phyloP scores from a whole-genome alignment of 1,284 basidiomycete genomes.

The Apiotrichum siamense region DNA sequence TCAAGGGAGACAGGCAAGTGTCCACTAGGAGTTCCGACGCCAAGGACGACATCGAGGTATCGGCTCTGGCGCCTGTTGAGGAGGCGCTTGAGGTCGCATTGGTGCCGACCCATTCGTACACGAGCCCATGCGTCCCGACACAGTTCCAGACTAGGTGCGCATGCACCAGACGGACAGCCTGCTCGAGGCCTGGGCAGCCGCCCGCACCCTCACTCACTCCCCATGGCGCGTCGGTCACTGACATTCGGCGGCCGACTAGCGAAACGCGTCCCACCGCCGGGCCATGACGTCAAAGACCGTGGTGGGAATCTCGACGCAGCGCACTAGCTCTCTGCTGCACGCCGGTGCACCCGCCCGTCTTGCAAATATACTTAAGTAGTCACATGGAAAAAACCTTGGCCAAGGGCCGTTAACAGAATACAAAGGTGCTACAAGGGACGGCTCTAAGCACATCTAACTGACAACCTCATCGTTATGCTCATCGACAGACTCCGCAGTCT shows the following conservation, averaged over 20 bases:
- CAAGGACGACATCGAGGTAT: constrained; percentile 55
- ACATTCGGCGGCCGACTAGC: constrained; percentile 44
- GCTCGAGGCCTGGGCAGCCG: constrained; percentile 38
- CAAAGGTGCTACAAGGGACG: constrained; percentile 2
- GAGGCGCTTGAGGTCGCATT: constrained; percentile 58
- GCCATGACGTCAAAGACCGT: constrained; percentile 47
- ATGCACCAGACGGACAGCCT: constrained; percentile 48
- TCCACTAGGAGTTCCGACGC: constrained; percentile 56
- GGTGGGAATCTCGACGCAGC: constrained; percentile 44
- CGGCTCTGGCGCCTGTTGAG: constrained; percentile 64
- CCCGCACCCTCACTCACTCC: background rate
- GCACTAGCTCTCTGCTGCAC: too few species aligned
- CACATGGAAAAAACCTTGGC: background rate
- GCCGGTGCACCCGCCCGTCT: too few species aligned
- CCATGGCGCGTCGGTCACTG: constrained; percentile 1
- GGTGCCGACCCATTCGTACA: constrained; percentile 60
- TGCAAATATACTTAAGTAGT: background rate
- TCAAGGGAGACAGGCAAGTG: constrained; percentile 48
- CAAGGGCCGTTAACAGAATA: background rate
- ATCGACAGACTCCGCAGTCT: constrained; percentile 7
- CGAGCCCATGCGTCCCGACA: constrained; percentile 61
- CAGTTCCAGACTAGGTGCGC: constrained; percentile 53
- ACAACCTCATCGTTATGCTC: background rate
- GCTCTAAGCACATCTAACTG: background rate
- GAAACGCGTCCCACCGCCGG: constrained; percentile 45